Evolutionary conservation across 768 basidiomycete genomes (phyloP).

Genomic region (Trametes cinnabarina): DNA sequence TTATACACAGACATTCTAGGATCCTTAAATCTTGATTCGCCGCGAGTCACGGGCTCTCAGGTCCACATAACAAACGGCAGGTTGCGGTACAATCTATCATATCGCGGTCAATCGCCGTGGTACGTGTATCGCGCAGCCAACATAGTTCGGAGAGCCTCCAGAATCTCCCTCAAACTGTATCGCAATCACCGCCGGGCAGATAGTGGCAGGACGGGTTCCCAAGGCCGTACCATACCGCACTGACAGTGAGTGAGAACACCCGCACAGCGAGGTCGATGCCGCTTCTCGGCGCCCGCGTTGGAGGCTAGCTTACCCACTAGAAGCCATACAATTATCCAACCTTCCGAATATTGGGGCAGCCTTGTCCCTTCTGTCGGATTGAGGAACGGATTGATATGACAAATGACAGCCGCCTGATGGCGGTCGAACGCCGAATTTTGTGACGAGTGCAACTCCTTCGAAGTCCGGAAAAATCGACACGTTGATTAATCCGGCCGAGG

Average conservation of each 20-base stretch:
- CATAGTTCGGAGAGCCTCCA: neutral
- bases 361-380: neutral
- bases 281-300: neutral
- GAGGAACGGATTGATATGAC: neutral
- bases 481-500: constrained; percentile 9
- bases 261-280: neutral
- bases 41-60: constrained; percentile 1
- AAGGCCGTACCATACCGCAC: neutral
- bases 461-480: neutral
- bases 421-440: neutral
- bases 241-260: constrained; percentile 10
- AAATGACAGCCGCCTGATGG: neutral
- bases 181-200: constrained; percentile 10
- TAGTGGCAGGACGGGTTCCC: constrained; percentile 3
- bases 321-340: neutral
- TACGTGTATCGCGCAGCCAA: neutral
- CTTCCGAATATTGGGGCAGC: neutral
- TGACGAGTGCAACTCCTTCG: neutral
- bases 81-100: constrained; percentile 7
- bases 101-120: constrained; percentile 7
- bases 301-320: neutral
- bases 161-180: neutral
- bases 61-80: constrained; percentile 4
- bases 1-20: neutral
- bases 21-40: neutral